Percentiles rank a stretch among this genome's conserved stretches.
Evolutionary conservation across 768 basidiomycete species (phyloP).

Genomic region (Sporobolomyces roseus): DNA sequence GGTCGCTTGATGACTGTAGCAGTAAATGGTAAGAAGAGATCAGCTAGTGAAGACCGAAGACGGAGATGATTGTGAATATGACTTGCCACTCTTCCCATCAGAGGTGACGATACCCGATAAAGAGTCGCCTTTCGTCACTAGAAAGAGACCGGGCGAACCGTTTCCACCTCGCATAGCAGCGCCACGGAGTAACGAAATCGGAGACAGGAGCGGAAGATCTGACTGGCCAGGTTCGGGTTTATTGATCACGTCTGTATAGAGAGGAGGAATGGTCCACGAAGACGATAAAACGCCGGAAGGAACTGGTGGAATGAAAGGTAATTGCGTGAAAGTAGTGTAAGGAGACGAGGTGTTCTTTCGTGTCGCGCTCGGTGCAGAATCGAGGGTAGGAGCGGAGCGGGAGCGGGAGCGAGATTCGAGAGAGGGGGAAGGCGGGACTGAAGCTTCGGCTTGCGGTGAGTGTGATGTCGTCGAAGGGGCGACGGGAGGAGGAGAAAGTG

Average conservation of each 20-base stretch:
- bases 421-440: too few relatives aligned
- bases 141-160: slow-evolving; percentile 44
- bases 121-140: slow-evolving; percentile 36
- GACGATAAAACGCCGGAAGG: slow-evolving; percentile 84
- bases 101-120: slow-evolving; percentile 35
- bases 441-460: too few relatives aligned
- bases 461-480: neutral
- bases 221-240: neutral
- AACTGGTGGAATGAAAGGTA: slow-evolving; percentile 77
- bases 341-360: slow-evolving; percentile 49
- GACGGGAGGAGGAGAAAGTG: too few relatives aligned
- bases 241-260: slow-evolving; percentile 70
- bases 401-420: too few relatives aligned
- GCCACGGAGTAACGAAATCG: slow-evolving; percentile 43
- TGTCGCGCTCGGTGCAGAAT: neutral
- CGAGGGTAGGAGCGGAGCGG: neutral
- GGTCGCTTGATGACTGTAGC: slow-evolving; percentile 42
- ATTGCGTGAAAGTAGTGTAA: slow-evolving; percentile 88
- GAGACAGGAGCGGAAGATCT: slow-evolving; percentile 37
- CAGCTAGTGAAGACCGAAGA: neutral
- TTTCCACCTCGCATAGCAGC: slow-evolving; percentile 34
- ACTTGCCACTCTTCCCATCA: slow-evolving; percentile 24
- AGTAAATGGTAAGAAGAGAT: neutral
- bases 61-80: neutral
- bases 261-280: slow-evolving; percentile 86